Evolutionary conservation across 1,284 basidiomycete genomes (phyloP), one percentile per base, ranked within the genome.

Genomic region (Cutaneotrichosporon mucoides): DNA sequence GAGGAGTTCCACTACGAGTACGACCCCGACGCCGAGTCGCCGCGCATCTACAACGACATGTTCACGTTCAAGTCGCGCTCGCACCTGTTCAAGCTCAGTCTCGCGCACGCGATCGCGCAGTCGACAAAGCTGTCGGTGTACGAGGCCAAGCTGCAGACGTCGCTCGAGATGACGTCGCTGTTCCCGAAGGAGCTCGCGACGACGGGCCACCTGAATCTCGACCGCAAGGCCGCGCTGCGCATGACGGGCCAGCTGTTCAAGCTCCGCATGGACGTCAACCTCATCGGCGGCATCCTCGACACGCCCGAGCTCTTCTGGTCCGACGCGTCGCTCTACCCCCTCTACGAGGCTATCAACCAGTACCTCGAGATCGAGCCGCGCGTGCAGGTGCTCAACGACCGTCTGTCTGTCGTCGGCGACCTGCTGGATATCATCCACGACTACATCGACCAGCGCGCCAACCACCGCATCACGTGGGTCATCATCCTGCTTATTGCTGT

Each of bases 281-380:
- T 98, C 6, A 91, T 93, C 7, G 89, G 88, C 36, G 95, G 95
- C 69, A 91, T 98, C n/a, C 82, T 97, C 1, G 92, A 97, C 72
- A 89, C 92, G 4, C 93, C 93, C 0, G 92, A 95, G 72, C 79
- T 97, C 51, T 98, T 98, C 77, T 97, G 93, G 94, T 88, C 86
- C 56, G 93, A 96, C 73, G 92, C 92, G 10, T 91, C 87, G 65
- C 79, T 96, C 69, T 88, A 90, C 71, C 88, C 87, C 50, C 77
- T 97, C 38, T 97, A 97, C 75, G 90, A 94, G 71, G 92, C 93
- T 0, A 92, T 95, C 53, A 81, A 92, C 62, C 92, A 94, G 68
- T 98, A 98, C 73, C 89, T 97, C 82, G 93, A 98, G 78, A 92
- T 96, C 55, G 86, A 86, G 45, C 85, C 84, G 11, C 80, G 94